A percentile compares a stretch with the other conserved stretches of the same genome.
These are phyloP conservation scores for Bremia lactucae DNA, from an alignment of 352 stramenopile species.

Conservation along the genomic window DNA sequence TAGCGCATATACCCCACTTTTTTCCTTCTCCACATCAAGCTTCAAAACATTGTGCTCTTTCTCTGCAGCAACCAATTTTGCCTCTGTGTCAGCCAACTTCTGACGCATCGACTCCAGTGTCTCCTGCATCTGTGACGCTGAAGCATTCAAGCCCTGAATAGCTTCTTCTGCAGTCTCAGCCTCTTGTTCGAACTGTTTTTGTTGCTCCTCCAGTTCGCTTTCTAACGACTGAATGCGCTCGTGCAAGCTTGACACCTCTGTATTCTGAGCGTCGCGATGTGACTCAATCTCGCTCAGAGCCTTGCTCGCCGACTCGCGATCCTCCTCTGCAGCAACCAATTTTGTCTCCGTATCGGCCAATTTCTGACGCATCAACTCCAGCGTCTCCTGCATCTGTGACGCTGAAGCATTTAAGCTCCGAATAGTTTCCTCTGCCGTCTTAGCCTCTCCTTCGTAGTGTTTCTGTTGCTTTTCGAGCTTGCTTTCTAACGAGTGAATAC, in stretches of 20 bases:
- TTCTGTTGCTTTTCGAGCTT: constrained; percentile 17
- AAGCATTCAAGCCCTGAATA: constrained; percentile 13
- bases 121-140: constrained; percentile 3
- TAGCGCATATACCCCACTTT: neutral
- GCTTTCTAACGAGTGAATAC: constrained; percentile 6
- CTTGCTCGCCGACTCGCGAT: constrained; percentile 11
- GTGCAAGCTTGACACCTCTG: constrained; percentile 5
- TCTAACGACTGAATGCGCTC: constrained; percentile 8
- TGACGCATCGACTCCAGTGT: constrained; percentile 12
- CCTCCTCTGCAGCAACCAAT: constrained; percentile 8
- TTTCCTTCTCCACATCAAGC: neutral
- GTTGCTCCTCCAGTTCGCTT: constrained; percentile 16
- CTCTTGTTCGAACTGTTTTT: constrained; percentile 10
- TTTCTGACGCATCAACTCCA: constrained; percentile 16
- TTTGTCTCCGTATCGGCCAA: constrained; percentile 12
- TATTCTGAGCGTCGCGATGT: constrained; percentile 9
- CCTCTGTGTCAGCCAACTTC: constrained; percentile 12
- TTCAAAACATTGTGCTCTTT: constrained; percentile 5
- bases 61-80: constrained; percentile 1
- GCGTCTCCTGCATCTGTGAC: constrained; percentile 3
- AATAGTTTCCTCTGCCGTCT: constrained; percentile 14
- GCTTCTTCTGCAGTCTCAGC: constrained; percentile 11
- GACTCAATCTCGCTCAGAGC: constrained; percentile 11
- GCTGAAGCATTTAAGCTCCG: constrained; percentile 11
- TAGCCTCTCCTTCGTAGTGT: constrained; percentile 10